phyloP scores from a whole-genome alignment of 176 grass and related monocot genomes.

The Thinopyrum elongatum region DNA sequence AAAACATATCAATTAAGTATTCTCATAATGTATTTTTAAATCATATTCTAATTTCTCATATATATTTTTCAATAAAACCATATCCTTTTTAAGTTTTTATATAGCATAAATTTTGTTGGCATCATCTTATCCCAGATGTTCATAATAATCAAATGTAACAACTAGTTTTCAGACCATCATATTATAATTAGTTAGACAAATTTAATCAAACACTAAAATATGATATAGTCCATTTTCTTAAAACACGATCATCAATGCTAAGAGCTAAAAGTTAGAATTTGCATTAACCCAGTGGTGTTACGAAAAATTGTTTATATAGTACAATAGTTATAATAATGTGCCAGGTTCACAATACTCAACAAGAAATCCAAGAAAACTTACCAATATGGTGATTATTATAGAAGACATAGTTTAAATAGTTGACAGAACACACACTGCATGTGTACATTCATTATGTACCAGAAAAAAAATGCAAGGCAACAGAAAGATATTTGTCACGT shows the following conservation, averaged over 20 bases:
- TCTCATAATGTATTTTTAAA: no score
- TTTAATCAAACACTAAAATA: background rate
- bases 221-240: background rate
- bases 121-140: background rate
- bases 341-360: background rate
- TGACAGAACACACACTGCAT: background rate
- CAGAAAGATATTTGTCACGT: background rate
- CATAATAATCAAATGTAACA: background rate
- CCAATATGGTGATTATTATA: background rate
- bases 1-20: background rate
- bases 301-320: background rate
- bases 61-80: background rate
- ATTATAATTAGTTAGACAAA: background rate
- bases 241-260: background rate
- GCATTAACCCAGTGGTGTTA: background rate
- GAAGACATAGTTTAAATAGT: background rate
- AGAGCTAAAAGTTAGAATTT: background rate
- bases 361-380: background rate
- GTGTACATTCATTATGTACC: background rate
- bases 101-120: background rate
- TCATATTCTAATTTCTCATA: background rate
- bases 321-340: background rate
- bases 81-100: background rate
- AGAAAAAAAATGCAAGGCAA: background rate
- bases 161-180: background rate